These are phyloP conservation scores for Erucastrum elatum DNA, from an alignment of 345 rosid genomes.

Conservation along the genomic window DNA sequence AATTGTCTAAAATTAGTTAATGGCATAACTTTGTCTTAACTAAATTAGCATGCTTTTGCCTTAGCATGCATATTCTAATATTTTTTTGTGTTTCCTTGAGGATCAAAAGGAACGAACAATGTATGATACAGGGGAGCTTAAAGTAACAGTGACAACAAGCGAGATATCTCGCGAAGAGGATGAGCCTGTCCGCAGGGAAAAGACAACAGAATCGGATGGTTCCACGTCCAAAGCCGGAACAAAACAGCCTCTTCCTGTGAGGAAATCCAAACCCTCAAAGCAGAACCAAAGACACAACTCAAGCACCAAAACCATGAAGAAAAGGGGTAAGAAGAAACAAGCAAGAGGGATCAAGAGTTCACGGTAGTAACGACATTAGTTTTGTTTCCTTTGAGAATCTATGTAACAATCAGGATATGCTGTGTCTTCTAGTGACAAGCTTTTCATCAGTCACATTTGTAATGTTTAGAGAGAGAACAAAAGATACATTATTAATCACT, in stretches of 20 bases:
- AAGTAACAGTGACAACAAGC: constrained; percentile 73
- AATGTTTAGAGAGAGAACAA: neutral
- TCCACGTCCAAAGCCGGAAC: constrained; percentile 30
- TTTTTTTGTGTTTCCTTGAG: constrained; percentile 13
- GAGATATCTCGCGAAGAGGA: constrained; percentile 65
- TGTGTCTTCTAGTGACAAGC: constrained; percentile 14
- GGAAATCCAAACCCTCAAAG: constrained; percentile 50
- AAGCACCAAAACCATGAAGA: constrained; percentile 47
- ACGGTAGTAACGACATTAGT: neutral
- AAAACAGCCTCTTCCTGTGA: constrained; percentile 42
- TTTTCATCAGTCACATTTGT: constrained; percentile 2
- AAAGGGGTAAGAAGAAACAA: constrained; percentile 55
- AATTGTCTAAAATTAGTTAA: neutral
- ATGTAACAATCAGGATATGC: neutral
- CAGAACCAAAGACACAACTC: constrained; percentile 42
- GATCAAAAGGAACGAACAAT: constrained; percentile 46
- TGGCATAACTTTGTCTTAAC: neutral
- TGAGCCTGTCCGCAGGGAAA: constrained; percentile 36
- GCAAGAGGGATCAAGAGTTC: constrained; percentile 49
- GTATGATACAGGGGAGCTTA: constrained; percentile 65
- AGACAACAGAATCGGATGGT: constrained; percentile 29
- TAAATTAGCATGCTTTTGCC: neutral
- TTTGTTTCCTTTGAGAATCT: neutral
- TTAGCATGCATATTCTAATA: neutral
- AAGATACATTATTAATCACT: neutral